Evolutionary conservation across 176 grass and related monocot species (phyloP).

Genomic region (Oryza brachyantha): DNA sequence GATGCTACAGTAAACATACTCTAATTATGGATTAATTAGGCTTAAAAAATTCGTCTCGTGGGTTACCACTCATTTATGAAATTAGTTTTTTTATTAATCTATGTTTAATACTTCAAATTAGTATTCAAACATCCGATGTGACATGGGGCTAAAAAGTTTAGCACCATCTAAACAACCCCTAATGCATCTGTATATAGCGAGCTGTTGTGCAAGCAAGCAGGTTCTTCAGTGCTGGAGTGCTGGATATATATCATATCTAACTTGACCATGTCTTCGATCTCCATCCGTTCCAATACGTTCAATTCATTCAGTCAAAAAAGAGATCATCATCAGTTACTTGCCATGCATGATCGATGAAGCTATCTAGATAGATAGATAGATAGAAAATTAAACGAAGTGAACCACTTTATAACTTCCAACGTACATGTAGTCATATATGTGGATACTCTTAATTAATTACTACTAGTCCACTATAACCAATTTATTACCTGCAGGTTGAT

Average conservation of each 20-base stretch:
- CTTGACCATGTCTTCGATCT: not conserved
- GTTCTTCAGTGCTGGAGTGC: not conserved
- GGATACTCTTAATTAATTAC: not conserved
- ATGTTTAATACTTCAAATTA: no score
- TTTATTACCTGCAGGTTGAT: not conserved
- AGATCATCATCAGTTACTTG: not conserved
- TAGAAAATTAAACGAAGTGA: not conserved
- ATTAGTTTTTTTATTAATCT: no score
- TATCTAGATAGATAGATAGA: not conserved
- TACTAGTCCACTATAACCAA: not conserved
- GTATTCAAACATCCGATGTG: no score
- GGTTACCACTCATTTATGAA: no score
- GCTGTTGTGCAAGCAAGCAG: not conserved
- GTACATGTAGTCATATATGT: not conserved
- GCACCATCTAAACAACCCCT: no score
- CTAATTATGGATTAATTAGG: no score
- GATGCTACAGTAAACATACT: no score
- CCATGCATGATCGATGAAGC: not conserved
- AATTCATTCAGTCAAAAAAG: not conserved
- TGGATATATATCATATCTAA: no score
- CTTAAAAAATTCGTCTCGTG: no score
- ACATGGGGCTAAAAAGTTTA: no score
- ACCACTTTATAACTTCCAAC: not conserved
- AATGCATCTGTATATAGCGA: no score
- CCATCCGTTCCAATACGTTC: not conserved